Evolutionary conservation across 768 basidiomycete genomes (phyloP), one percentile per base, ranked within the genome.

Genomic region (Leccinum longicurvipes): DNA sequence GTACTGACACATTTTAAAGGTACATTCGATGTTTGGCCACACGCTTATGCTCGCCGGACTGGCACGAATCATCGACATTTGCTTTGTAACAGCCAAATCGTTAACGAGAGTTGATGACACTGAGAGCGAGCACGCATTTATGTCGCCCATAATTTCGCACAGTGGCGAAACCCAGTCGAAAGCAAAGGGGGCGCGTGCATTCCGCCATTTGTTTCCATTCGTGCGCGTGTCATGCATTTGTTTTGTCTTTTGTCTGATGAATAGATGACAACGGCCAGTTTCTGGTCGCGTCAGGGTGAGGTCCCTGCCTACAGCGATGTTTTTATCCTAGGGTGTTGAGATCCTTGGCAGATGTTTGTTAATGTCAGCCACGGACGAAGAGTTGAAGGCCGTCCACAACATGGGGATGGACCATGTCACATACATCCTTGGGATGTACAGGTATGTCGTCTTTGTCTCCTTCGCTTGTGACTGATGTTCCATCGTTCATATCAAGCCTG

Each of bases 311-410:
- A 29, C 12, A 8, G 44, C 32, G 3, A 14, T 11, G 19, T 25
- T 53, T 34, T 2, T 24, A 12, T 15, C 23, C 6, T 21, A 10
- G 10, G 19, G 5, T 19, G 39, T 23, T 47, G 34, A 57, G 9
- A 41, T 53, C 4, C 54, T n/a, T 29, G 42, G 2, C 54, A 89
- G 91, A 6, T 71, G 93, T 3, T 72, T 93, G 17, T 97, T 98
- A 77, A 92, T 96, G 83, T 90, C 89, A 14, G 94, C 87, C 0
- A 97, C 95, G 0, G 93, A 98, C 67, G 94, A 97, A 73, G 91
- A 96, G 69, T 74, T 96, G 25, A 63, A 79, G 29, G 89, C 79
- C 58, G 82, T 87, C 4, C 78, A 90, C 58, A 81, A 82, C 12
- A 76, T 74, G 21, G 87, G 82, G 42, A 91, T 96, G 84, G 94